Evolutionary conservation across 208 protist genomes (phyloP).

Genomic region (Paratrypanosoma confusum): DNA sequence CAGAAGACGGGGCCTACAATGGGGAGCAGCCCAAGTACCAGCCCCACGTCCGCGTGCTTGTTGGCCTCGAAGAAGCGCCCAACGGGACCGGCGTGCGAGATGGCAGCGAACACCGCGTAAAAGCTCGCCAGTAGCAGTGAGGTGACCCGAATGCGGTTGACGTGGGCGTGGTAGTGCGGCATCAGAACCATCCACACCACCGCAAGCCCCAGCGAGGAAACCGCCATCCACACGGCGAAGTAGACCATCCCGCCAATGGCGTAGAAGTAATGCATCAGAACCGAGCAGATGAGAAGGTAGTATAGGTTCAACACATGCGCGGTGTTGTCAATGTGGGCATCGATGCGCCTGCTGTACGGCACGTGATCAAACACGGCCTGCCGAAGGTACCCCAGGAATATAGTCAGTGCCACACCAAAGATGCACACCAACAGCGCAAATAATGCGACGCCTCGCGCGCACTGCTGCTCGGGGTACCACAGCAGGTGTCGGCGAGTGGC

Average conservation of each 20-base stretch:
- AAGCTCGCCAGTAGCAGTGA: slow-evolving; percentile 2
- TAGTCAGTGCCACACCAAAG: slow-evolving; percentile 2
- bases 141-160: slow-evolving; percentile 5
- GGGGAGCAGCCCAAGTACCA: slow-evolving; percentile 2
- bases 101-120: slow-evolving; percentile 6
- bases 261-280: slow-evolving; percentile 11
- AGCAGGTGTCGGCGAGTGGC: neutral
- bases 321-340: slow-evolving; percentile 7
- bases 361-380: slow-evolving; percentile 1
- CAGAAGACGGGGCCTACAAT: slow-evolving; percentile 3
- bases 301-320: slow-evolving; percentile 2
- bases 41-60: slow-evolving; percentile 1
- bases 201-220: slow-evolving; percentile 3
- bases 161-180: slow-evolving; percentile 7
- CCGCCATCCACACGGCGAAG: slow-evolving; percentile 8
- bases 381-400: neutral
- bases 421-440: slow-evolving; percentile 4
- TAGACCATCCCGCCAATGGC: slow-evolving; percentile 2
- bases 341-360: too few species aligned
- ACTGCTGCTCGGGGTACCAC: slow-evolving; percentile 2
- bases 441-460: neutral
- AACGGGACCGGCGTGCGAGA: neutral
- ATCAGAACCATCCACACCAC: slow-evolving; percentile 2
- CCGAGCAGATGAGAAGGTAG: slow-evolving; percentile 3
- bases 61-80: slow-evolving; percentile 2